Evolutionary conservation across 192 early-diverging fungal genomes (phyloP).

Genomic region (Coemansia interrupta): DNA sequence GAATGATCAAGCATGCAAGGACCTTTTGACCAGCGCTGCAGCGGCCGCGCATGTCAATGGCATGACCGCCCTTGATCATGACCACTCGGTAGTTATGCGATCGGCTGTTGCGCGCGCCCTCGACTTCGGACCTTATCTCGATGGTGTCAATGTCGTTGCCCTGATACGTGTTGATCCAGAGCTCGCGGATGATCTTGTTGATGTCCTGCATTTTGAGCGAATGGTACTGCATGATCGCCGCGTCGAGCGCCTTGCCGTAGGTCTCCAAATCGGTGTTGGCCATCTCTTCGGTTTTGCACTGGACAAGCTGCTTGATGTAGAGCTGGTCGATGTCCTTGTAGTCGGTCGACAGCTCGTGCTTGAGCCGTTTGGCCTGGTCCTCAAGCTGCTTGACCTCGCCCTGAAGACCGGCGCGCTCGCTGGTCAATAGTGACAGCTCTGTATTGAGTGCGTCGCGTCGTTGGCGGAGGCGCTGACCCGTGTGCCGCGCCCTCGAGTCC

Average conservation of each 20-base stretch:
- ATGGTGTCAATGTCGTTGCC: conserved; percentile 96
- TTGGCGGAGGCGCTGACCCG: conserved; percentile 28
- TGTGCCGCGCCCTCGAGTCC: conserved; percentile 8
- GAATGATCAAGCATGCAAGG: conserved; percentile 91
- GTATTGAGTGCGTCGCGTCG: conserved; percentile 38
- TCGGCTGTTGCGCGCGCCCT: conserved; percentile 64
- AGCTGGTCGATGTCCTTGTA: conserved; percentile 74
- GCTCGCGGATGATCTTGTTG: conserved; percentile 92
- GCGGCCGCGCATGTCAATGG: conserved; percentile 90
- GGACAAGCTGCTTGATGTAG: conserved; percentile 65
- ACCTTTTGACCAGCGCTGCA: conserved; percentile 98
- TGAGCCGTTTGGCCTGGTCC: conserved; percentile 60
- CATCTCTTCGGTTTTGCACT: conserved; percentile 74
- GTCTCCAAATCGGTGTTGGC: conserved; percentile 78
- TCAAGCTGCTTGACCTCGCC: conserved; percentile 84
- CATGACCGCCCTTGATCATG: conserved; percentile 82
- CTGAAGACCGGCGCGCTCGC: conserved; percentile 53
- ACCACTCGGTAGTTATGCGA: conserved; percentile 91
- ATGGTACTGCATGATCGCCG: conserved; percentile 87
- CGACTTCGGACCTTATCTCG: conserved; percentile 88
- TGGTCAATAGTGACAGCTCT: conserved; percentile 37
- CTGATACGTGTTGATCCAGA: conserved; percentile 95
- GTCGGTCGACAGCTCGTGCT: conserved; percentile 64
- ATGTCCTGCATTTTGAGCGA: conserved; percentile 94
- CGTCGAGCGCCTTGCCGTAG: conserved; percentile 79